Evolutionary conservation across 139 green algal species (phyloP).

Genomic region (Chlorella sp.): DNA sequence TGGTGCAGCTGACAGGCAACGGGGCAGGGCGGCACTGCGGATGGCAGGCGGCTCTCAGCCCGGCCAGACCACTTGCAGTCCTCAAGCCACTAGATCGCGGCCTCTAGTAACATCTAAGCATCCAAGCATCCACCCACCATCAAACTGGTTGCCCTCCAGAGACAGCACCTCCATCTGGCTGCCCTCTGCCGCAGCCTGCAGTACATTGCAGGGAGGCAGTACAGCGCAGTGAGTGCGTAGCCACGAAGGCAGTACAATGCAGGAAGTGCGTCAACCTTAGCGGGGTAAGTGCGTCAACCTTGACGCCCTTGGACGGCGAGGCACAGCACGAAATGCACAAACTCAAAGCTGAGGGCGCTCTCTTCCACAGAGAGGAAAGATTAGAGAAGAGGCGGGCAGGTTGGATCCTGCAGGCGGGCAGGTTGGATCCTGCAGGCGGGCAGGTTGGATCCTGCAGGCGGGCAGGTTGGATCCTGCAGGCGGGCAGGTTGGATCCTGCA

Average conservation of each 20-base stretch:
- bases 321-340: not conserved
- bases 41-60: not conserved
- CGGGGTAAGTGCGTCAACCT: not conserved
- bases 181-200: not conserved
- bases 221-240: not conserved
- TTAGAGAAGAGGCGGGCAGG: not conserved
- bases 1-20: not conserved
- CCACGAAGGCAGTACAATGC: not conserved
- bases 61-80: not conserved
- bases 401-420: not conserved
- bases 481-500: not conserved
- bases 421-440: not conserved
- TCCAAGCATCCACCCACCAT: not conserved
- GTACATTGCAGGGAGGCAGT: not conserved
- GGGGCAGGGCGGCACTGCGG: not conserved
- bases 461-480: not conserved
- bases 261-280: not conserved
- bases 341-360: not conserved
- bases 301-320: too few species aligned
- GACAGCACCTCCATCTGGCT: not conserved
- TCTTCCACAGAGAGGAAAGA: not conserved
- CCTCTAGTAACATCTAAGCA: not conserved
- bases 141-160: constrained; percentile 4
- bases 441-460: not conserved
- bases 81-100: not conserved